A percentile compares a stretch with the other conserved stretches of the same genome.
Evolutionary conservation across 495 filamentous ascomycete species (phyloP).

Genomic region (Neurospora tetrasperma): DNA sequence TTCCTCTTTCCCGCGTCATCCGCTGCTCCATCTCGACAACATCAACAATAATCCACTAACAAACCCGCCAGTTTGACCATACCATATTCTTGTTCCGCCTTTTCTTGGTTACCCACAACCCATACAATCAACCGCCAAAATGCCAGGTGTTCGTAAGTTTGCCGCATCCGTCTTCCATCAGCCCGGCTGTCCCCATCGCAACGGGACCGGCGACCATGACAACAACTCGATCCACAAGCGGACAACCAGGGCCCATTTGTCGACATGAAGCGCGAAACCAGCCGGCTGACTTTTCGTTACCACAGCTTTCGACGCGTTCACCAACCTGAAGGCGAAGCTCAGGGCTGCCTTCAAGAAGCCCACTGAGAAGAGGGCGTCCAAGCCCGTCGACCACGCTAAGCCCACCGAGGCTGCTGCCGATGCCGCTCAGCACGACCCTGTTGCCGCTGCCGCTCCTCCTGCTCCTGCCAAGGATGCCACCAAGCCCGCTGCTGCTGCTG

Average conservation of each 20-base stretch:
- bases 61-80: not conserved
- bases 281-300: not conserved
- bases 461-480: conserved; percentile 5
- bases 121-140: conserved; percentile 6
- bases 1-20: not conserved
- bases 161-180: not conserved
- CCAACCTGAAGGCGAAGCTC: conserved; percentile 27
- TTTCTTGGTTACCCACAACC: not conserved
- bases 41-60: not conserved
- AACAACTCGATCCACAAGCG: not conserved
- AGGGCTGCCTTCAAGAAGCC: conserved; percentile 28
- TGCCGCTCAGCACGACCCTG: conserved; percentile 1
- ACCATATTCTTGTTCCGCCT: not conserved
- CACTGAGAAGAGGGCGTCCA: conserved; percentile 11
- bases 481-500: conserved; percentile 2
- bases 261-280: not conserved
- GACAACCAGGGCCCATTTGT: not conserved
- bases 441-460: conserved; percentile 4
- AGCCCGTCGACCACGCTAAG: conserved; percentile 7
- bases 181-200: not conserved
- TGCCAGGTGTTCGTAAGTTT: conserved; percentile 14
- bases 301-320: conserved; percentile 20
- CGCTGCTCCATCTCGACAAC: not conserved
- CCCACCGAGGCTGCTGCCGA: conserved; percentile 3
- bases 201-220: not conserved